Base-by-base conservation (phyloP, 2,329 filamentous ascomycete genomes). In the Trichophyton simii region DNA sequence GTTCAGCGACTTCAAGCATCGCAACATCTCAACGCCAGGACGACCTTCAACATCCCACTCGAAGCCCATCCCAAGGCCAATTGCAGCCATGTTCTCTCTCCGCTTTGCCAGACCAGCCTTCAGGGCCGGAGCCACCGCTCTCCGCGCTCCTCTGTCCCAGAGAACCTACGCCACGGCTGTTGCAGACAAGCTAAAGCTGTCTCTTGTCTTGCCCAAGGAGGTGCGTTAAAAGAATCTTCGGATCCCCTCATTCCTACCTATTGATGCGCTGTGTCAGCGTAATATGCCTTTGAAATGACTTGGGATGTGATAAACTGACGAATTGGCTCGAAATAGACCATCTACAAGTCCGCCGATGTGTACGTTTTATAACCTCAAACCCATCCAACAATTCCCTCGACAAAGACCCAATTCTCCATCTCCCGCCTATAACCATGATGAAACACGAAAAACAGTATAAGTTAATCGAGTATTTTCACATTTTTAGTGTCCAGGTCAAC, bases 141-240 rank as follows among this genome's bases (percentile, higher is more conserved):
- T 92, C 78, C 83, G 87, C 76, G 82, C 85, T 69, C 85, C 88
- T 70, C 73, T 89, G 68, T 88, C 91, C 82, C 87, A 90, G 78
- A 86, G 94, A 83, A 87, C 87, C 72, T 99, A 99, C 77, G 94
- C 89, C 72, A 89, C 92, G 75, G 88, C 88, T 69, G 86, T 90
- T 71, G 80, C 86, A 73, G 89, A 92, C 83, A 92, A 92, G 86
- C 95, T 99, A 84, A 95, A 95, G 87, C 87, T 99, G 81, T 96
- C 90, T 83, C 83, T 99, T 81, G 86, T 89, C 76, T 88, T 99
- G 71, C 94, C 94, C 80, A 92, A 97, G 81, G 89, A 96, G 91
- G 94, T 97, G 90, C 79, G 88, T 67, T 64, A 65, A 22, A 57
- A 5, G 42, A 57, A 42, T 18, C 50, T 31, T 11, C 22, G 44